A percentile compares a stretch with the other conserved stretches of the same genome.
Conservation (phyloP, 2,329 filamentous ascomycete genomes). For the Onygenales sp. region DNA sequence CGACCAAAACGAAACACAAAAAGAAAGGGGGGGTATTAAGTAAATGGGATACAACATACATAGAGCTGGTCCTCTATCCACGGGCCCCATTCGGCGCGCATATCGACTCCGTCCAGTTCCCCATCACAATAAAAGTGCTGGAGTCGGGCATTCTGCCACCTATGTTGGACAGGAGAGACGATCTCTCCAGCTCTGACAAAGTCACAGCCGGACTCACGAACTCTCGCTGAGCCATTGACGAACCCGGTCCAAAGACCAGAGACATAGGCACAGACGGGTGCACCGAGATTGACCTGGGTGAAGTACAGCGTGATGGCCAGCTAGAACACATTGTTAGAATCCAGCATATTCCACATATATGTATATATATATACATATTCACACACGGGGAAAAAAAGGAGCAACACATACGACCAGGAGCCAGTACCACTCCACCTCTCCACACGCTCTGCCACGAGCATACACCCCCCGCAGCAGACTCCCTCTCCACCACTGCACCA, state of each 20-base stretch:
- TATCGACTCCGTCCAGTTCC: not conserved
- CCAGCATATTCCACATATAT: not conserved
- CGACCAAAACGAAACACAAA: not conserved
- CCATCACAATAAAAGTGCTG: not conserved
- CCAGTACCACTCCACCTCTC: no score
- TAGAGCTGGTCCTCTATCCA: not conserved
- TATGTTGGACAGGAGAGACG: not conserved
- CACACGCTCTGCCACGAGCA: no score
- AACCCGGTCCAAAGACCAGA: not conserved
- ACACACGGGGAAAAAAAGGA: not conserved
- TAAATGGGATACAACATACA: not conserved
- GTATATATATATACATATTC: not conserved
- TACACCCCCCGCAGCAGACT: no score
- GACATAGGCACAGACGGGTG: not conserved
- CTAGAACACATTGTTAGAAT: not conserved
- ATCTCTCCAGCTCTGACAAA: not conserved
- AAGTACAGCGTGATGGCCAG: not conserved
- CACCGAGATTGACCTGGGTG: not conserved
- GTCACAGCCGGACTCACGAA: not conserved
- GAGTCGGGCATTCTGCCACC: not conserved
- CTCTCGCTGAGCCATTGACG: not conserved
- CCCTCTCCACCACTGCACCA: no score
- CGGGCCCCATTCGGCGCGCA: not conserved
- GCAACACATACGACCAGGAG: not conserved
- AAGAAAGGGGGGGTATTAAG: not conserved